These are phyloP conservation scores for Paxillus involutus DNA, from an alignment of 768 basidiomycete genomes.

Conservation along the genomic window DNA sequence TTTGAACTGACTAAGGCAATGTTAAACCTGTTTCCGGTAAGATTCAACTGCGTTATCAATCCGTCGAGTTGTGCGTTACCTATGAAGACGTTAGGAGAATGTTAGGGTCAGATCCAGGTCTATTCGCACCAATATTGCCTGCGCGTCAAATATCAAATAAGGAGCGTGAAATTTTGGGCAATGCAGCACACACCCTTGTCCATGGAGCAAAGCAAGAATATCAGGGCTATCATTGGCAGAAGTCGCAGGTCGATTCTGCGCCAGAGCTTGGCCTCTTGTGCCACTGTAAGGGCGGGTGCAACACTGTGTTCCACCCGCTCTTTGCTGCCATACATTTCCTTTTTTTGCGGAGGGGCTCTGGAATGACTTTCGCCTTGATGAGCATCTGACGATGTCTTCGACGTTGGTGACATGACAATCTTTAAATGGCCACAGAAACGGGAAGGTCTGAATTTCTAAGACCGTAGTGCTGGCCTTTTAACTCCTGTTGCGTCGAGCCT, in stretches of 20 bases:
- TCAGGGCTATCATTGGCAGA: conserved; percentile 29
- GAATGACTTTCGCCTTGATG: conserved; percentile 15
- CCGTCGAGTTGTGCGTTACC: conserved; percentile 68
- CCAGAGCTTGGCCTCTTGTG: conserved; percentile 5
- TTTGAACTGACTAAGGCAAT: conserved; percentile 49
- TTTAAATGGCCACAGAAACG: no score
- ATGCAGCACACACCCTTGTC: no score
- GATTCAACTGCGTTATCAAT: conserved; percentile 49
- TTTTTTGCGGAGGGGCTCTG: no score
- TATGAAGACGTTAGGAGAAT: conserved; percentile 12
- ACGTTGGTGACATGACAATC: not conserved
- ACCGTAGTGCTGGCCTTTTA: no score
- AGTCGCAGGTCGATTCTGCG: no score
- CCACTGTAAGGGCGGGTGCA: conserved; percentile 30
- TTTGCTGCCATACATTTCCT: no score
- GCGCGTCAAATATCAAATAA: conserved; percentile 29
- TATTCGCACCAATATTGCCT: conserved; percentile 46
- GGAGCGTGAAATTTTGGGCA: no score
- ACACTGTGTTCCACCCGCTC: not conserved
- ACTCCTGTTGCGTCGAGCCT: no score
- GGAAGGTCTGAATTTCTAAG: not conserved
- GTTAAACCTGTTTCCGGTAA: conserved; percentile 60
- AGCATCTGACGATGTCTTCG: conserved; percentile 31
- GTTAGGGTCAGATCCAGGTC: no score
- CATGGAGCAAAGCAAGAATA: conserved; percentile 41